phyloP scores from a whole-genome alignment of 805 yeast species.

The Schwanniomyces sp. region DNA sequence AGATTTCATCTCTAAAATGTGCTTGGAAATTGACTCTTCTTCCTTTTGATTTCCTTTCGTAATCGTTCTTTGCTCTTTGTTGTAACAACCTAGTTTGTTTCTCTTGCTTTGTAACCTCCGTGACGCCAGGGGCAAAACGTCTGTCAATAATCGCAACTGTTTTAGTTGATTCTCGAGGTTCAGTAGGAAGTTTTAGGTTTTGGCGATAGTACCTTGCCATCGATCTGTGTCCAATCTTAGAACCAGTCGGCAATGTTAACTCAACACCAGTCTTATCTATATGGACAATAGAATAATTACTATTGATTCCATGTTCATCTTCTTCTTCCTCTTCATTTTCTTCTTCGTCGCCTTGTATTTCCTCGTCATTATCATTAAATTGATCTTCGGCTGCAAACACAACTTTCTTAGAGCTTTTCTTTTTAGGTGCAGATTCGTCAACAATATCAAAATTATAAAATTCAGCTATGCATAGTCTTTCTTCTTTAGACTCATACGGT shows the following conservation, averaged over 20 bases:
- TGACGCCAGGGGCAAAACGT: conserved; percentile 38
- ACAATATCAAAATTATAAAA: conserved; percentile 37
- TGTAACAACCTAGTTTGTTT: conserved; percentile 24
- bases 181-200: conserved; percentile 30
- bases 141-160: conserved; percentile 79
- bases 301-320: conserved; percentile 17
- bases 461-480: conserved; percentile 31
- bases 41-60: conserved; percentile 24
- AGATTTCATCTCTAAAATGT: conserved; percentile 38
- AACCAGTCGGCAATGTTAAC: conserved; percentile 73
- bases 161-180: conserved; percentile 59
- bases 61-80: conserved; percentile 19
- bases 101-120: conserved; percentile 33
- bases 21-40: conserved; percentile 31
- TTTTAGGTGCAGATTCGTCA: conserved; percentile 11
- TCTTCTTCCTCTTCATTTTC: conserved; percentile 14
- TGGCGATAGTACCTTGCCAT: conserved; percentile 72
- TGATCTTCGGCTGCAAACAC: conserved; percentile 15
- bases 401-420: conserved; percentile 20
- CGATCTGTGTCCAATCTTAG: conserved; percentile 78
- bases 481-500: conserved; percentile 46
- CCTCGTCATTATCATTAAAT: conserved; percentile 4
- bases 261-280: conserved; percentile 64
- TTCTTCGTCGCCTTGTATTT: conserved; percentile 6
- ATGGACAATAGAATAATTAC: conserved; percentile 31